Evolutionary conservation across 192 early-diverging fungal genomes (phyloP).

Genomic region (Phycomyces blakesleeanus): DNA sequence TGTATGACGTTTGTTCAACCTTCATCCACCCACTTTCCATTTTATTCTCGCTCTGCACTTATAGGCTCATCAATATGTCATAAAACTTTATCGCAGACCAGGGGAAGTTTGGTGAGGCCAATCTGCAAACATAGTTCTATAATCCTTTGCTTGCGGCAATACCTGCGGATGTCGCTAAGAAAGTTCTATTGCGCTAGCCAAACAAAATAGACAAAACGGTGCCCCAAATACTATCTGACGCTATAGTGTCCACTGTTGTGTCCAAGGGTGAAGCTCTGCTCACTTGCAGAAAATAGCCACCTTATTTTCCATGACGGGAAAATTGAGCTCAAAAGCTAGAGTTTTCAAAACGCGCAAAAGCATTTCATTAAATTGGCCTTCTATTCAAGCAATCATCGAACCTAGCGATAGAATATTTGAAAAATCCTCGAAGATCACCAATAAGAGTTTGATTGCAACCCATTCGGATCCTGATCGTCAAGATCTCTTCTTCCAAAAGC

Average conservation of each 20-base stretch:
- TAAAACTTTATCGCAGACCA: slow-evolving; percentile 3
- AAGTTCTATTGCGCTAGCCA: slow-evolving; percentile 5
- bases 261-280: too few species aligned
- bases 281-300: slow-evolving; percentile 6
- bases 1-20: slow-evolving; percentile 10
- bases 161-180: slow-evolving; percentile 6
- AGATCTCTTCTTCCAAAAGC: slow-evolving; percentile 8
- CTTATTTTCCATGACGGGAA: background rate
- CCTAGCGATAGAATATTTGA: slow-evolving; percentile 5
- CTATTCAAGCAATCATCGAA: slow-evolving; percentile 15
- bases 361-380: slow-evolving; percentile 9
- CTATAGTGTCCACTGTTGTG: slow-evolving; percentile 13
- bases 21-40: slow-evolving; percentile 3
- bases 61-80: slow-evolving; percentile 5
- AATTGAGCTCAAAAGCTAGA: slow-evolving; percentile 2
- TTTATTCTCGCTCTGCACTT: slow-evolving; percentile 5
- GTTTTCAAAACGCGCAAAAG: slow-evolving; percentile 1
- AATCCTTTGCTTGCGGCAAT: slow-evolving; percentile 4
- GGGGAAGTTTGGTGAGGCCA: slow-evolving; percentile 4
- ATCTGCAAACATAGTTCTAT: slow-evolving; percentile 1
- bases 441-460: slow-evolving; percentile 8
- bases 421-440: slow-evolving; percentile 10
- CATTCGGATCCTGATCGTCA: slow-evolving; percentile 1
- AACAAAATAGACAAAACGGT: slow-evolving; percentile 3
- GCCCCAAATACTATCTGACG: slow-evolving; percentile 5